These are phyloP conservation scores for Aspergillus avenaceus DNA, from an alignment of 495 filamentous ascomycete species.

Conservation along the genomic window DNA sequence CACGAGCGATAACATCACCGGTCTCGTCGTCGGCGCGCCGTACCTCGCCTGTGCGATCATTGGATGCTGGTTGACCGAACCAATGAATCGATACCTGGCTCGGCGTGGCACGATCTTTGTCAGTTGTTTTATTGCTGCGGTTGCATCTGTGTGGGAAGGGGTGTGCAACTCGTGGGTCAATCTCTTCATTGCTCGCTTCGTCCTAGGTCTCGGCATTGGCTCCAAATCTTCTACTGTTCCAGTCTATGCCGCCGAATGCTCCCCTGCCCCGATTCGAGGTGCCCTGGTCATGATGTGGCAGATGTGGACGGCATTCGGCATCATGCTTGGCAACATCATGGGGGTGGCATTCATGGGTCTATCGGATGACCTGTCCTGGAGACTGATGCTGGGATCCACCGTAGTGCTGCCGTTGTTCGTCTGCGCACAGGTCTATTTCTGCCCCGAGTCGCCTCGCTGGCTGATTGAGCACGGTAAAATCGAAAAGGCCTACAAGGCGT, in stretches of 20 bases:
- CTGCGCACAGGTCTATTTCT: slow-evolving; percentile 53
- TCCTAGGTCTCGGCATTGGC: slow-evolving; percentile 59
- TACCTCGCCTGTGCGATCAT: slow-evolving; percentile 41
- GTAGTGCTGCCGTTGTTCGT: slow-evolving; percentile 40
- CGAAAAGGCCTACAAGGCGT: slow-evolving; percentile 39
- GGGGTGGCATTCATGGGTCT: slow-evolving; percentile 60
- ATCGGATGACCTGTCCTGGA: slow-evolving; percentile 36
- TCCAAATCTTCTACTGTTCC: slow-evolving; percentile 56
- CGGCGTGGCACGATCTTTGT: slow-evolving; percentile 58
- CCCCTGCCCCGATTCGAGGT: slow-evolving; percentile 53
- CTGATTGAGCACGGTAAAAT: slow-evolving; percentile 53
- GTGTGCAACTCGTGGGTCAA: slow-evolving; percentile 48
- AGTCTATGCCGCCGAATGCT: slow-evolving; percentile 55
- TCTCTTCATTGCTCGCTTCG: slow-evolving; percentile 54
- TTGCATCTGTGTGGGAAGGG: slow-evolving; percentile 47
- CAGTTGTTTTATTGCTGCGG: slow-evolving; percentile 42
- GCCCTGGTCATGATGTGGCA: slow-evolving; percentile 63
- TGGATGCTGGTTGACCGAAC: slow-evolving; percentile 52
- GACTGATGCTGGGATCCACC: slow-evolving; percentile 45
- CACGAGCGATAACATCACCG: slow-evolving; percentile 27
- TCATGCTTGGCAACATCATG: slow-evolving; percentile 72
- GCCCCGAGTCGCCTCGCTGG: slow-evolving; percentile 67
- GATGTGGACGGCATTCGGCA: slow-evolving; percentile 71
- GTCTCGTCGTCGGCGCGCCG: slow-evolving; percentile 45
- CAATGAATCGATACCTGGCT: slow-evolving; percentile 51